Base-by-base conservation (phyloP, 306 rosid species). In the Morella rubra region DNA sequence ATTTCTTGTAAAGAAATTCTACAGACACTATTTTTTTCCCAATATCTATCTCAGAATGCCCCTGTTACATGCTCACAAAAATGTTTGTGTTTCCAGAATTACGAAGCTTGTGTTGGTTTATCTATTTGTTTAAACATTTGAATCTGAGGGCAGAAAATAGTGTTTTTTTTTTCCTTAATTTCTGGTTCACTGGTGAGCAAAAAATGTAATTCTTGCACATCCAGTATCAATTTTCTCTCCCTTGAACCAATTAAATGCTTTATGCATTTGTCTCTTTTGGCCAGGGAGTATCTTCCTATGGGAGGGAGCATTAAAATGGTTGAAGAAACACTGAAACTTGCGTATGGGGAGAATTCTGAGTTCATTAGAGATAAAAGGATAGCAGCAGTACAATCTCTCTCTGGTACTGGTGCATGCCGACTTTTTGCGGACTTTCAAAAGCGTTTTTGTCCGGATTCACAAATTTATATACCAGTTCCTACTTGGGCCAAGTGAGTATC, bases 331-430 rank as follows among this genome's bases (percentile, higher is more conserved):
- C 73, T 95, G 88, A 95, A 92, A 86, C 85, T 95, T 85, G 97
- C 97, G 10, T 95, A 90, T 84, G 98, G 98, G 51, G 97, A 92
- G 78, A 79, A 88, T 79, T 90, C 97, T 60, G 91, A 86, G 81
- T 83, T 80, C 77, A 86, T 90, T 86, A 89, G 92, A 80, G 96
- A 92, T 85, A 95, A 90, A 81, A 83, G 89, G 84, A 95, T 95
- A 83, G 98, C 97, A 50, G 96, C 97, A 53, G 91, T 92, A 73
- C 98, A 95, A 87, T 80, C 97, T 80, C 91, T 95, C 51, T 95
- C 98, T 52, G 98, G 98, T 69, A 95, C 98, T 0, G 98, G 98
- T 54, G 98, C 98, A 80, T 95, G 97, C 76, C 85, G 98, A 73
- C 89, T 92, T 80, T 89, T 95, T 81, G 97, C 96, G 1, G 97